Conservation (phyloP, 2,329 filamentous ascomycete species). For the Penicillium sp. region DNA sequence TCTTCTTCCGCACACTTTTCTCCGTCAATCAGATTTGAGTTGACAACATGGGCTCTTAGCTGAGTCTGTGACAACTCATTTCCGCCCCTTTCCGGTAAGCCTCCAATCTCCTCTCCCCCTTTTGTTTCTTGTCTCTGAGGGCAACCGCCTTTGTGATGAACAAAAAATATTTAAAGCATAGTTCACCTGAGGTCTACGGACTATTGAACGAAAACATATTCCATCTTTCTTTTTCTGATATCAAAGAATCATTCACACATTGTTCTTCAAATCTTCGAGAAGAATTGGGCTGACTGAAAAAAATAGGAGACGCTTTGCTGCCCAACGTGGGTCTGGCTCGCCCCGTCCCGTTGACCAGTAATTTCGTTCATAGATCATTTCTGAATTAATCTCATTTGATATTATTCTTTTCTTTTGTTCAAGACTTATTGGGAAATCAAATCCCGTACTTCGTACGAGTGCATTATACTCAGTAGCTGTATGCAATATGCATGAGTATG, state of each 20-base stretch:
- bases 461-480: neutral
- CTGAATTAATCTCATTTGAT: neutral
- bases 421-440: too few relatives aligned
- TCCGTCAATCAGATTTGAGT: slow-evolving; percentile 5
- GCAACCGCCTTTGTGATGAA: slow-evolving; percentile 35
- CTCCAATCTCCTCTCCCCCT: neutral
- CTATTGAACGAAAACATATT: slow-evolving; percentile 43
- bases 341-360: slow-evolving; percentile 20
- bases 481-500: neutral
- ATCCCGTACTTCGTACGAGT: neutral
- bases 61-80: slow-evolving; percentile 6
- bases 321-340: slow-evolving; percentile 34
- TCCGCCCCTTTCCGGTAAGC: slow-evolving; percentile 22
- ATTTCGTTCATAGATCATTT: slow-evolving; percentile 2
- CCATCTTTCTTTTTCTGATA: slow-evolving; percentile 43
- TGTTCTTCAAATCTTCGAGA: slow-evolving; percentile 8
- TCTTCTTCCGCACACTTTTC: slow-evolving; percentile 3
- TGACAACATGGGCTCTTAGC: neutral
- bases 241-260: slow-evolving; percentile 2
- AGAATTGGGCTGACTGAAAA: slow-evolving; percentile 16
- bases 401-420: neutral
- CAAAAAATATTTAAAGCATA: slow-evolving; percentile 40
- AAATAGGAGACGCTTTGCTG: slow-evolving; percentile 32
- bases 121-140: neutral
- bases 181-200: slow-evolving; percentile 46